These are phyloP conservation scores for Diaporthe ilicicola DNA, from an alignment of 2,329 filamentous ascomycete genomes.

Conservation along the genomic window DNA sequence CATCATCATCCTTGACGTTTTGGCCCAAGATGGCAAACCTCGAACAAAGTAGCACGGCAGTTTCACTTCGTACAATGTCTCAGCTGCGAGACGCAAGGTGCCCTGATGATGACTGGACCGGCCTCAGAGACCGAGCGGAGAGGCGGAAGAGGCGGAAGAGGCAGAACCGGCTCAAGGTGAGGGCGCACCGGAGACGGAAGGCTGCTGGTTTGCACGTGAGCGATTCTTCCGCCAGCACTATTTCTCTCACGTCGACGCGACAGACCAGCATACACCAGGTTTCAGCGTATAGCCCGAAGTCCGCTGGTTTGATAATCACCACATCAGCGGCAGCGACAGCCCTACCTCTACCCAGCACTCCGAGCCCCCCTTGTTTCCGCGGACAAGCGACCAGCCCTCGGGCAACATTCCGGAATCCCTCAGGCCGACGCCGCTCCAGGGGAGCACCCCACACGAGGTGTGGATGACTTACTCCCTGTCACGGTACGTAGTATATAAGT, in stretches of 20 bases:
- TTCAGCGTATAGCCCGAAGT: not conserved
- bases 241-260: not conserved
- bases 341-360: not conserved
- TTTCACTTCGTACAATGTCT: not conserved
- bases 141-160: slow-evolving; percentile 45
- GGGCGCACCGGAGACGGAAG: slow-evolving; percentile 43
- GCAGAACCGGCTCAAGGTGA: slow-evolving; percentile 47
- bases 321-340: not conserved
- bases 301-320: not conserved
- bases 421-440: slow-evolving; percentile 38
- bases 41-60: too few species aligned
- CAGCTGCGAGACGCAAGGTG: slow-evolving; percentile 22
- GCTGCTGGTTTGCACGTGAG: slow-evolving; percentile 1
- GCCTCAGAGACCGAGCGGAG: slow-evolving; percentile 41
- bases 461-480: slow-evolving; percentile 39
- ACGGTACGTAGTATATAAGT: too few species aligned
- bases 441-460: slow-evolving; percentile 36
- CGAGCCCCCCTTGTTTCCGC: slow-evolving; percentile 35
- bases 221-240: not conserved
- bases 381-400: slow-evolving; percentile 12
- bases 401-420: slow-evolving; percentile 37
- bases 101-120: slow-evolving; percentile 46
- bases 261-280: not conserved
- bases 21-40: not conserved
- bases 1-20: not conserved